Conservation (phyloP, 192 early-diverging fungal genomes). For the Coemansia sp. region DNA sequence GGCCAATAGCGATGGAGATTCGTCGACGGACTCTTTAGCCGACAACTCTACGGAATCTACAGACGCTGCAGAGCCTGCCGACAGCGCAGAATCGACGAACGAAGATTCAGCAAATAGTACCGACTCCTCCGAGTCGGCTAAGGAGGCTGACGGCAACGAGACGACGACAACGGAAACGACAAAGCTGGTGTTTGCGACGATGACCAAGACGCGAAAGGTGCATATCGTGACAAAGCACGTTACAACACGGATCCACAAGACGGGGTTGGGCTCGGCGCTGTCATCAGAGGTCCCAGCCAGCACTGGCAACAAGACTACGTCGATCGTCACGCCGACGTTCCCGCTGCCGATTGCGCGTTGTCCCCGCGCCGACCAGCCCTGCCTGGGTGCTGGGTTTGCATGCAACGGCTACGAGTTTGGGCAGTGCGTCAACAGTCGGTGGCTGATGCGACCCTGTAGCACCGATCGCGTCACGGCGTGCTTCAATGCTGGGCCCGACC, state of each 20-base stretch:
- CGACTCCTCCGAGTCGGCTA: background rate
- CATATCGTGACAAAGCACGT: slow-evolving; percentile 30
- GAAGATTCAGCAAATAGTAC: background rate
- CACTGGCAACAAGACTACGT: slow-evolving; percentile 28
- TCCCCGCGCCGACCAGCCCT: slow-evolving; percentile 39
- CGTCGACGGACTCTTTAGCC: background rate
- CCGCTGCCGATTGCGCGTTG: slow-evolving; percentile 42
- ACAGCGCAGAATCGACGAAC: no score
- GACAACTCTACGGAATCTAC: no score
- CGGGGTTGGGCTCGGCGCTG: background rate
- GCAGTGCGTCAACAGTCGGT: slow-evolving; percentile 49
- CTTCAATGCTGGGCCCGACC: slow-evolving; percentile 42
- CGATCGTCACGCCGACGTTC: slow-evolving; percentile 47
- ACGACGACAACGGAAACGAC: slow-evolving; percentile 42
- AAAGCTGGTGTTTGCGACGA: slow-evolving; percentile 26
- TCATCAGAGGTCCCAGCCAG: slow-evolving; percentile 1
- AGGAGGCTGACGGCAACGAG: slow-evolving; percentile 24
- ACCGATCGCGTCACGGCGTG: slow-evolving; percentile 40
- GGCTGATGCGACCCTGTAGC: slow-evolving; percentile 52
- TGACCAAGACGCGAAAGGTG: slow-evolving; percentile 32
- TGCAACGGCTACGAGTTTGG: slow-evolving; percentile 54
- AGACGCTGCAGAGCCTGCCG: no score
- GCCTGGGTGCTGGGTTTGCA: slow-evolving; percentile 39
- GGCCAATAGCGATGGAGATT: background rate
- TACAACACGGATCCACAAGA: slow-evolving; percentile 12